Percentiles rank a stretch among this genome's conserved stretches.
phyloP scores from a whole-genome alignment of 108 stramenopile species.

The Epipyxis sp. region DNA sequence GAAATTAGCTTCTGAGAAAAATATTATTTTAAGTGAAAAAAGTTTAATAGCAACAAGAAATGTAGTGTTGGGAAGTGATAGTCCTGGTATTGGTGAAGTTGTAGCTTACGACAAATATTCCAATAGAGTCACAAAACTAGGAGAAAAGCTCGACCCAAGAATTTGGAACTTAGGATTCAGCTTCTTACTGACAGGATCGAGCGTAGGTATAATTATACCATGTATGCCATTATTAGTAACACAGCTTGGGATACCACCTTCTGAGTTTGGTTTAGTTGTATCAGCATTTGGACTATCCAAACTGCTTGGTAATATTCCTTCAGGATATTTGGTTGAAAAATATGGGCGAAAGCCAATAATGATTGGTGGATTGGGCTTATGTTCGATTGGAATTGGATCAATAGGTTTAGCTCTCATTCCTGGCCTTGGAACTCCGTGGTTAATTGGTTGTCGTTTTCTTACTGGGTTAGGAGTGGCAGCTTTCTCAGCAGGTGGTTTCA shows the following conservation, averaged over 20 bases:
- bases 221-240: background rate
- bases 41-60: too few species aligned
- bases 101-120: too few species aligned
- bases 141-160: background rate
- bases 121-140: too few species aligned
- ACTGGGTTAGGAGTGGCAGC: background rate
- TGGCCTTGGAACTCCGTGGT: background rate
- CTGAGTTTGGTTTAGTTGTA: background rate
- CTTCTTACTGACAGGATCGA: background rate
- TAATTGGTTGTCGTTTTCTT: background rate
- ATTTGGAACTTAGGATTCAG: background rate
- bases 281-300: background rate
- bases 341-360: background rate
- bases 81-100: too few species aligned
- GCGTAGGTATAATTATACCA: background rate
- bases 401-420: background rate
- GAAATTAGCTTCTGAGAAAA: too few species aligned
- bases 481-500: background rate
- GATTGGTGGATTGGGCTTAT: background rate
- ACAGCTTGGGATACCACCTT: background rate
- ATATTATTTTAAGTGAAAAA: too few species aligned
- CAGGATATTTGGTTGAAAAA: background rate
- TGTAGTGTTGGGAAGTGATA: too few species aligned
- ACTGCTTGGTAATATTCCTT: background rate
- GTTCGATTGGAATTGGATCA: background rate